phyloP scores from a whole-genome alignment of 1,284 basidiomycete genomes.

The Heterobasidion irregulare region DNA sequence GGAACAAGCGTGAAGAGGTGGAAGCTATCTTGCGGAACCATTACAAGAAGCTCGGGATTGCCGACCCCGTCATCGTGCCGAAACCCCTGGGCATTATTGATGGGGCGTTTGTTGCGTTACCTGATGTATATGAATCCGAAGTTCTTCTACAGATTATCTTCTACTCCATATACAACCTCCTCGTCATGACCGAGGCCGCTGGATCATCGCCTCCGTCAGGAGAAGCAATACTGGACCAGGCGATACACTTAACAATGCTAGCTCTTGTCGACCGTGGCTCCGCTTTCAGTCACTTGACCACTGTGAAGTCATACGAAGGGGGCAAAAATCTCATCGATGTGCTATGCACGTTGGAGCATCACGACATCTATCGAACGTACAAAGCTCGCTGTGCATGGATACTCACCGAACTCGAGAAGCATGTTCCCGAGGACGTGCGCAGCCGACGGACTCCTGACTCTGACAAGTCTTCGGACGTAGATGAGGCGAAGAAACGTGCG shows the following conservation, averaged over 20 bases:
- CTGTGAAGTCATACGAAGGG: slow-evolving; percentile 46
- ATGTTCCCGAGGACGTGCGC: slow-evolving; percentile 49
- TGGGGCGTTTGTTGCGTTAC: slow-evolving; percentile 62
- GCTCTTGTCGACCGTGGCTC: slow-evolving; percentile 63
- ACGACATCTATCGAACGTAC: slow-evolving; percentile 67
- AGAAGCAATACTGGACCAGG: slow-evolving; percentile 87
- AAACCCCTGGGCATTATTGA: slow-evolving; percentile 52
- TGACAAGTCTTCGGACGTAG: slow-evolving; percentile 38
- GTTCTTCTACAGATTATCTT: slow-evolving; percentile 72
- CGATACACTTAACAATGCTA: slow-evolving; percentile 80
- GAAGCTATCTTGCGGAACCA: slow-evolving; percentile 71
- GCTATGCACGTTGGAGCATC: slow-evolving; percentile 69
- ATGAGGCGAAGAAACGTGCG: slow-evolving; percentile 67
- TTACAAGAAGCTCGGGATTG: slow-evolving; percentile 51
- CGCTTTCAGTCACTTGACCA: slow-evolving; percentile 53
- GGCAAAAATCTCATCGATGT: slow-evolving; percentile 62
- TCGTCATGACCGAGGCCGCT: slow-evolving; percentile 48
- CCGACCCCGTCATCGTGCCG: slow-evolving; percentile 72
- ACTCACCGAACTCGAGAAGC: slow-evolving; percentile 47
- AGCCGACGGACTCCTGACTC: slow-evolving; percentile 36
- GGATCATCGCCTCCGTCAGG: slow-evolving; percentile 60
- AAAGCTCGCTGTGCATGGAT: slow-evolving; percentile 70
- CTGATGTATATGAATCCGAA: slow-evolving; percentile 56
- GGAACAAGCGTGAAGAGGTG: slow-evolving; percentile 94
- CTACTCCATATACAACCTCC: slow-evolving; percentile 64